Conservation (phyloP, 2,329 filamentous ascomycete species). For the Paecilomyces sp. region DNA sequence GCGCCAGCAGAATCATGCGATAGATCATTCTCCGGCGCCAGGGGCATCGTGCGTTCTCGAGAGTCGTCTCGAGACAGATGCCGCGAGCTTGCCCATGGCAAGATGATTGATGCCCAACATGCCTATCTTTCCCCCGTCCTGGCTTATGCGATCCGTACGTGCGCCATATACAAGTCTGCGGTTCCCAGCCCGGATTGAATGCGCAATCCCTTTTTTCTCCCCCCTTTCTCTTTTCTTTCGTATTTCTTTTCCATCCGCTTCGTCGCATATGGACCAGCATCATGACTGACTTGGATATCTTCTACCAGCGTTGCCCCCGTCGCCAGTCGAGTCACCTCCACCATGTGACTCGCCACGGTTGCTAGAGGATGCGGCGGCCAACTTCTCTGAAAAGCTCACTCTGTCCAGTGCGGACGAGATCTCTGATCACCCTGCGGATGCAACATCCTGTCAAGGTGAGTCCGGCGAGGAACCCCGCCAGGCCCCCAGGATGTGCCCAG, state of each 20-base stretch:
- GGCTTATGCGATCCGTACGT: constrained; percentile 31
- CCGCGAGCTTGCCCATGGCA: constrained; percentile 26
- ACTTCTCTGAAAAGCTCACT: constrained; percentile 15
- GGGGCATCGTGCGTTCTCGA: constrained; percentile 31
- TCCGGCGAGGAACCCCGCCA: constrained; percentile 13
- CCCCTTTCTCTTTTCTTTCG: constrained; percentile 6
- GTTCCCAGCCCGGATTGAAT: constrained; percentile 1
- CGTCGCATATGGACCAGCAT: constrained; percentile 3
- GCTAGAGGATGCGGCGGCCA: constrained; percentile 16
- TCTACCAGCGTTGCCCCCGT: constrained; percentile 23
- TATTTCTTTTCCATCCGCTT: constrained; percentile 12
- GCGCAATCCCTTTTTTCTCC: constrained; percentile 1
- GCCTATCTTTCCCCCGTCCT: constrained; percentile 26
- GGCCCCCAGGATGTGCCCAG: neutral
- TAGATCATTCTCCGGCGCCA: constrained; percentile 24
- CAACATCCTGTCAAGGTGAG: constrained; percentile 26
- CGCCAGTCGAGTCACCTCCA: constrained; percentile 21
- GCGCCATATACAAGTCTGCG: constrained; percentile 1
- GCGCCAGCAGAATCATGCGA: constrained; percentile 29
- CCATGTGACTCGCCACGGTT: constrained; percentile 26
- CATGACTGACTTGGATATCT: neutral
- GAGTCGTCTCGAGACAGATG: constrained; percentile 23
- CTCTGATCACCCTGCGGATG: constrained; percentile 8
- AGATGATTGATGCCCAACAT: constrained; percentile 35
- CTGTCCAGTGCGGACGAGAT: constrained; percentile 5